Base-by-base conservation (phyloP, 192 early-diverging fungal species). In the Coemansia sp. region DNA sequence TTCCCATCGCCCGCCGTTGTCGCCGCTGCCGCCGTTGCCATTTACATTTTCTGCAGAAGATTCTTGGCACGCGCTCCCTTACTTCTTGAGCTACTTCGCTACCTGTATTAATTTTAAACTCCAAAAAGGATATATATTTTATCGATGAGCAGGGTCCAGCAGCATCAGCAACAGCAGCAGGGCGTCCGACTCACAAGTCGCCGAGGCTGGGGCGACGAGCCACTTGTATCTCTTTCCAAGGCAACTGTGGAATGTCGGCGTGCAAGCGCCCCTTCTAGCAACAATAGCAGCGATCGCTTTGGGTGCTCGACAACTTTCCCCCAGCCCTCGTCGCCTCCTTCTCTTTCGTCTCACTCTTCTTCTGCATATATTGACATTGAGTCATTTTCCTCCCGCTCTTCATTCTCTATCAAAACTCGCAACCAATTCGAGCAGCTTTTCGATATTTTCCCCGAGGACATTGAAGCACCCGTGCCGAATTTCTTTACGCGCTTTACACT, bases 211-310 rank as follows among this genome's bases (percentile, higher is more conserved):
- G 58, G 51, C 53, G 52, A 32, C 64, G 53, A 53, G 57, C 72
- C 72, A 39, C 72, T 76, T 3, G 72, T 68, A 2, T 68, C 65
- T 1, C 39, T 76, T 3, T 57, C 57, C 7, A 61, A 48, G 30
- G 52, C 65, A 26, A 54, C 35, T 1, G 58, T 76, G 17, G 72
- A 76, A 51, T 76, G 66, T 58, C 53, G 58, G 8, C 57, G 34
- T 13, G 35, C 36, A n/a, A 51, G 30, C 36, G n/a, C 53, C 29
- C 29, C 30, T n/a, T n/a, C n/a, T n/a, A 31, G 30, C 4, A 45
- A 45, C 11, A 26, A n/a, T n/a, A n/a, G n/a, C n/a, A 5, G 27
- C 43, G 27, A 56, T 56, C 40, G 30, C 30, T 10, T 10, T 21
- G 40, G 13, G 18, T 5, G n/a, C n/a, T 17, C 8, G 13, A 5